Conservation (phyloP, 192 early-diverging fungal species). For the Oehlia diaphana region DNA sequence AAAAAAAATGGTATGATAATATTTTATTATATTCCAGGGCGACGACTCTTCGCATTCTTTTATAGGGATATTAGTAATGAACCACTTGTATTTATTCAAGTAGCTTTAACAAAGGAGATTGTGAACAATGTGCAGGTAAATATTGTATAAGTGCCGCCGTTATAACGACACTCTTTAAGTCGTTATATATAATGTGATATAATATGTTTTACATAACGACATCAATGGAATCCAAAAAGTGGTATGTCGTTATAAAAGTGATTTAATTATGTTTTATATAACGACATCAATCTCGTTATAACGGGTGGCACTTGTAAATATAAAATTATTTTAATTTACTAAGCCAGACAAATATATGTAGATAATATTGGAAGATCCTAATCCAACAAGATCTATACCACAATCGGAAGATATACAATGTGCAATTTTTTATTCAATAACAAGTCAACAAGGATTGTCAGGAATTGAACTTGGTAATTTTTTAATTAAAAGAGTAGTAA, state of each 20-base stretch:
- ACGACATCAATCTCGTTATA: no score
- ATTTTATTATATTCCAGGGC: slow-evolving; percentile 34
- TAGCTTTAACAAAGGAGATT: slow-evolving; percentile 69
- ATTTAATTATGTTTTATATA: no score
- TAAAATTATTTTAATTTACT: no score
- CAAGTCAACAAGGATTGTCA: slow-evolving; percentile 79
- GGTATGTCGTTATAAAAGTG: no score
- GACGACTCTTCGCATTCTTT: slow-evolving; percentile 86
- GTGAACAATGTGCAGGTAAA: slow-evolving; percentile 64
- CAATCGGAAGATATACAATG: slow-evolving; percentile 45
- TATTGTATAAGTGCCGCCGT: no score
- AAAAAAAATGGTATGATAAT: no score
- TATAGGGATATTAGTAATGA: slow-evolving; percentile 74
- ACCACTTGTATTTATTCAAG: slow-evolving; percentile 89
- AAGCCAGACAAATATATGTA: slow-evolving; percentile 9
- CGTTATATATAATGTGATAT: no score
- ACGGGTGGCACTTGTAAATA: no score
- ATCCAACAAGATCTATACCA: slow-evolving; percentile 30
- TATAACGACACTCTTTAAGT: no score
- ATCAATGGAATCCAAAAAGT: no score
- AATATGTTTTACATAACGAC: no score
- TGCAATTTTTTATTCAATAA: slow-evolving; percentile 95
- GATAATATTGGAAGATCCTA: slow-evolving; percentile 57
- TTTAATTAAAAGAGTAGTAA: slow-evolving; percentile 86
- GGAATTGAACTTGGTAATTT: slow-evolving; percentile 93